These are phyloP conservation scores for Paramarasmius palmivorus DNA, from an alignment of 1,284 basidiomycete genomes.

Conservation along the genomic window DNA sequence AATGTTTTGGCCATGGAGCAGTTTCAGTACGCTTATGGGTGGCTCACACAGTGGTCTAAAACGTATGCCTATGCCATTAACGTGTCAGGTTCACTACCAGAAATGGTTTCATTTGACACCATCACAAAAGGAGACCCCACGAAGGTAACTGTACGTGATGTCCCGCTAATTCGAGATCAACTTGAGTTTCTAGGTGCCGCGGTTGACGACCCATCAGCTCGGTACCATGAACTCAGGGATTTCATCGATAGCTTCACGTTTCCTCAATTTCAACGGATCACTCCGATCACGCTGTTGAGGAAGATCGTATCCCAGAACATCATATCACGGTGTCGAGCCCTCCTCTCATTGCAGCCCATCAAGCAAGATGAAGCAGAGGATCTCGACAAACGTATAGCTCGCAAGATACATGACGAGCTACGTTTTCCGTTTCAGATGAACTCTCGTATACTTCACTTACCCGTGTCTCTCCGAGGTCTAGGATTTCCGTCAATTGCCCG, in stretches of 20 bases:
- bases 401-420: constrained; percentile 18
- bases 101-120: constrained; percentile 3
- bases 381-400: constrained; percentile 19
- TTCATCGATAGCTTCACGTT: constrained; percentile 26
- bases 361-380: constrained; percentile 21
- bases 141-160: constrained; percentile 6
- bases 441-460: too few relatives aligned
- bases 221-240: constrained; percentile 18
- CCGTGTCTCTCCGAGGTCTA: too few relatives aligned
- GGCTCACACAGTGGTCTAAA: constrained; percentile 26
- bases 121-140: constrained; percentile 14
- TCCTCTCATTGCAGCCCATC: constrained; percentile 30
- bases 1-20: constrained; percentile 19
- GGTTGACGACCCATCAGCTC: constrained; percentile 19
- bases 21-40: constrained; percentile 27
- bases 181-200: constrained; percentile 23
- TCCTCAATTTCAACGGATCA: constrained; percentile 18
- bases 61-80: constrained; percentile 14
- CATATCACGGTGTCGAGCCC: constrained; percentile 22
- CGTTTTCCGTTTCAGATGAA: too few relatives aligned
- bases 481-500: too few relatives aligned
- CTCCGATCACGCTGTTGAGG: constrained; percentile 25
- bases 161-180: constrained; percentile 10
- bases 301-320: constrained; percentile 27
- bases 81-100: background rate